Evolutionary conservation across 2,329 filamentous ascomycete species (phyloP).

Genomic region (Curvularia lunata): DNA sequence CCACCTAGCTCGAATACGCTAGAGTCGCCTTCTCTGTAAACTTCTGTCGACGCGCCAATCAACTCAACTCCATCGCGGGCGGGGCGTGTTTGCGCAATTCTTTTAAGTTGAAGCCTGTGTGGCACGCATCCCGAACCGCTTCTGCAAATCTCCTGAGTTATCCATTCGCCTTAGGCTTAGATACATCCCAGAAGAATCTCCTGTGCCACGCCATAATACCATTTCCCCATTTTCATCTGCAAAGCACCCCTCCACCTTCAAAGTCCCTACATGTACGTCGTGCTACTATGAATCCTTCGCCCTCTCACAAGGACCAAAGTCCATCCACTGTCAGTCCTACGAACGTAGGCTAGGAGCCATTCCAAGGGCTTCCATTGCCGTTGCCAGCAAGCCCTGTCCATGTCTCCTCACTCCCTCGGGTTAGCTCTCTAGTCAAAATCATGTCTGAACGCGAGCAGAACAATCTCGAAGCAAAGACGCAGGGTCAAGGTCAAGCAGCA

Average conservation of each 20-base stretch:
- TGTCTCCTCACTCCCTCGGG: conserved; percentile 11
- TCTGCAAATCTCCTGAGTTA: not conserved
- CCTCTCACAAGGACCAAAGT: not conserved
- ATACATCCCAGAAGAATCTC: not conserved
- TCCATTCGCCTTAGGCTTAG: conserved; percentile 3
- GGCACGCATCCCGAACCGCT: no score
- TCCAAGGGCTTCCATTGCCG: not conserved
- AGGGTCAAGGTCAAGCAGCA: conserved; percentile 12
- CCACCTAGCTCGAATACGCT: not conserved
- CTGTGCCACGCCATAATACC: conserved; percentile 1
- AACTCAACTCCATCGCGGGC: not conserved
- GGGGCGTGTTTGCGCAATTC: not conserved
- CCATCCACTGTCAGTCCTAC: not conserved
- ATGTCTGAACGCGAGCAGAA: not conserved
- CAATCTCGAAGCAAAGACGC: not conserved
- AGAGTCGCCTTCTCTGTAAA: not conserved
- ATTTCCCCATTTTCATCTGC: not conserved
- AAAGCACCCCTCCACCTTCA: not conserved
- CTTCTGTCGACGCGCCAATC: not conserved
- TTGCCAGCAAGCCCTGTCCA: conserved; percentile 4
- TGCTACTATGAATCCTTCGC: not conserved
- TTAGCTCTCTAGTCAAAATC: conserved; percentile 13
- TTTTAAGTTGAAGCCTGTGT: not conserved
- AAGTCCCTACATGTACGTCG: not conserved
- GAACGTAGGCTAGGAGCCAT: not conserved